Conservation (phyloP, 805 yeast genomes). For the Alloascoidea africana region DNA sequence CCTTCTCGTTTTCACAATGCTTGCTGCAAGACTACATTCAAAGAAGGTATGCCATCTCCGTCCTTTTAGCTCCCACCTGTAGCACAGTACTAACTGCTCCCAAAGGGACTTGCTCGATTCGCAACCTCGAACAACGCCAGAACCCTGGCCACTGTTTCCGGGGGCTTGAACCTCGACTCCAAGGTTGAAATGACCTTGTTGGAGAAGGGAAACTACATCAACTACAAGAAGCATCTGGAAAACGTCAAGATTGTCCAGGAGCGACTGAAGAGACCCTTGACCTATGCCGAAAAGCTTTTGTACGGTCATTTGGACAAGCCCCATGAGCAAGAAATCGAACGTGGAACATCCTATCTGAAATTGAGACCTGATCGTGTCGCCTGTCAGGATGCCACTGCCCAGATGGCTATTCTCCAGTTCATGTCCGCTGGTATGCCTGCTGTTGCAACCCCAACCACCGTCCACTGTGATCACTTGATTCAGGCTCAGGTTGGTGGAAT, state of each 20-base stretch:
- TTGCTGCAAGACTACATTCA: too few relatives aligned
- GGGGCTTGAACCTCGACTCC: slow-evolving; percentile 32
- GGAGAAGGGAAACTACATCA: slow-evolving; percentile 61
- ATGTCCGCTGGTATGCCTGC: slow-evolving; percentile 89
- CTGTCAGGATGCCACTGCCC: slow-evolving; percentile 98
- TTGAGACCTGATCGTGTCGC: slow-evolving; percentile 97
- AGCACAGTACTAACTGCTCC: too few relatives aligned
- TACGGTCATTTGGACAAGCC: slow-evolving; percentile 94
- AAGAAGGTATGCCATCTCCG: too few relatives aligned
- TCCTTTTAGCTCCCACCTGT: too few relatives aligned
- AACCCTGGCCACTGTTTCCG: slow-evolving; percentile 35
- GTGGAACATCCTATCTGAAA: slow-evolving; percentile 87
- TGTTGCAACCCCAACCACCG: slow-evolving; percentile 90
- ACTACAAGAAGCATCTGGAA: slow-evolving; percentile 84
- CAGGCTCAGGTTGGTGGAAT: slow-evolving; percentile 91
- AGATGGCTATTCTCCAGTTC: slow-evolving; percentile 93
- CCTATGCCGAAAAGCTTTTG: slow-evolving; percentile 89
- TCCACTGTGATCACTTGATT: slow-evolving; percentile 95
- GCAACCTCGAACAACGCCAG: slow-evolving; percentile 15
- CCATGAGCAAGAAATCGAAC: slow-evolving; percentile 66
- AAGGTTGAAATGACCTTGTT: slow-evolving; percentile 27
- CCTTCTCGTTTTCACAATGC: too few relatives aligned
- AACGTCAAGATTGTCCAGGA: slow-evolving; percentile 73
- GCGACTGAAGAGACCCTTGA: slow-evolving; percentile 76
- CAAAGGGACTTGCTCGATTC: background rate